Percentiles rank a stretch among this genome's conserved stretches.
These are phyloP conservation scores for Coprinopsis marcescibilis DNA, from an alignment of 768 basidiomycete species.

Conservation along the genomic window DNA sequence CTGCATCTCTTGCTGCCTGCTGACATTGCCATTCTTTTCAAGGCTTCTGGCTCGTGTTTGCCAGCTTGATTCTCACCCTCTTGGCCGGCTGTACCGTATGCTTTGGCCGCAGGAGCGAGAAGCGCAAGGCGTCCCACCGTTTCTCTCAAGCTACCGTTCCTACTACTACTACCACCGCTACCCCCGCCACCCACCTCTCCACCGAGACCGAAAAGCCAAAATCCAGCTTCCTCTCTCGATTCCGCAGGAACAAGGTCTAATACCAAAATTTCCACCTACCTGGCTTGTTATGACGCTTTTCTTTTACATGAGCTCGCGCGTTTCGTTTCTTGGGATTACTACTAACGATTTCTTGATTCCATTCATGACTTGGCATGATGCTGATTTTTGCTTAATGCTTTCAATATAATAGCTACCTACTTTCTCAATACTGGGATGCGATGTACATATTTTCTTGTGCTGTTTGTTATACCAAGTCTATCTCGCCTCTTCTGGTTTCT, in stretches of 20 bases:
- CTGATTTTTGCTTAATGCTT: no score
- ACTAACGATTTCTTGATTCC: no score
- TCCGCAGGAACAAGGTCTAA: conserved; percentile 7
- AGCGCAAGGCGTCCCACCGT: neutral
- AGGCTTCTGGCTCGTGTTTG: conserved; percentile 78
- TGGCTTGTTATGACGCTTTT: no score
- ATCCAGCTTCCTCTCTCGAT: conserved; percentile 6
- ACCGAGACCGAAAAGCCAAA: neutral
- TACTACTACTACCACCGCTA: neutral
- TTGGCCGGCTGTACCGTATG: conserved; percentile 39
- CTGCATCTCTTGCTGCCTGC: conserved; percentile 1
- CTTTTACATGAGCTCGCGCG: no score
- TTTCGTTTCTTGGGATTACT: no score
- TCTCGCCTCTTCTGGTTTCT: no score
- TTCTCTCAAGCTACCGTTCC: conserved; percentile 17
- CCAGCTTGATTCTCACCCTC: conserved; percentile 54
- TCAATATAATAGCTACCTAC: no score
- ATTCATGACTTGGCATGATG: no score
- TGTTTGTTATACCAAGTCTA: no score
- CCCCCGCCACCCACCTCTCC: conserved; percentile 17
- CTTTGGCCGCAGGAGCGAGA: conserved; percentile 10
- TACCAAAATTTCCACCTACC: no score
- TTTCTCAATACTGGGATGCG: no score
- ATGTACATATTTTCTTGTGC: no score
- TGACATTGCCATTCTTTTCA: conserved; percentile 5